These are phyloP conservation scores for Nothophytophthora sp. DNA, from an alignment of 352 stramenopile genomes.

Conservation along the genomic window DNA sequence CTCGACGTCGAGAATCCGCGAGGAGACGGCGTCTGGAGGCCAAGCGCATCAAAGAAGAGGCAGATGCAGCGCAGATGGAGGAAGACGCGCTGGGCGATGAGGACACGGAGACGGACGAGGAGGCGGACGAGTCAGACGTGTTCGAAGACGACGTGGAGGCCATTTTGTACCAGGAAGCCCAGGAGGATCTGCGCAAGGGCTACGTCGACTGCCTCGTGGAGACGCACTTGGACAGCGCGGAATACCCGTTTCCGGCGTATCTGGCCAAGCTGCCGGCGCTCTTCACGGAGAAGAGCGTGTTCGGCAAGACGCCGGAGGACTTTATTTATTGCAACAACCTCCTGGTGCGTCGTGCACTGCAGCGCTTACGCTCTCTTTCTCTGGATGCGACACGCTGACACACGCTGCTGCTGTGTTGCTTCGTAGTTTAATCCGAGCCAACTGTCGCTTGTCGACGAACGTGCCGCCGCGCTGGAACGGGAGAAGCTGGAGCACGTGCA, in stretches of 20 bases:
- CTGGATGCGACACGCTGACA: neutral
- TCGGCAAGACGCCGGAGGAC: conserved; percentile 58
- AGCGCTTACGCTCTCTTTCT: neutral
- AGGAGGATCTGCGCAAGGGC: conserved; percentile 41
- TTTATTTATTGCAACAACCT: conserved; percentile 85
- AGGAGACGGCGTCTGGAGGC: conserved; percentile 9
- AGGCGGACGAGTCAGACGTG: conserved; percentile 66
- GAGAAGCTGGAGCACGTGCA: conserved; percentile 39
- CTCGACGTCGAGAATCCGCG: neutral
- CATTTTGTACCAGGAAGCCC: conserved; percentile 55
- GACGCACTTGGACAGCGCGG: conserved; percentile 40
- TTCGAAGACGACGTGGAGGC: conserved; percentile 79
- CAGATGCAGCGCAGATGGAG: conserved; percentile 8
- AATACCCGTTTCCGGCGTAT: conserved; percentile 63
- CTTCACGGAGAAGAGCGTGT: conserved; percentile 59
- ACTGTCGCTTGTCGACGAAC: conserved; percentile 41
- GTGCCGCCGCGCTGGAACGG: conserved; percentile 39
- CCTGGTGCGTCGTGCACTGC: conserved; percentile 36
- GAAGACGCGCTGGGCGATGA: conserved; percentile 43
- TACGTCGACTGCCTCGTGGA: conserved; percentile 55
- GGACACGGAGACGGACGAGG: conserved; percentile 38
- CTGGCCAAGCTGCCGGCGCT: conserved; percentile 54
- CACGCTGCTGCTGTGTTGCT: conserved; percentile 3
- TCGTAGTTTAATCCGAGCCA: conserved; percentile 44
- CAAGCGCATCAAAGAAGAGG: conserved; percentile 8